Conservation (phyloP, 352 stramenopile species). For the Pythium diclinum region DNA sequence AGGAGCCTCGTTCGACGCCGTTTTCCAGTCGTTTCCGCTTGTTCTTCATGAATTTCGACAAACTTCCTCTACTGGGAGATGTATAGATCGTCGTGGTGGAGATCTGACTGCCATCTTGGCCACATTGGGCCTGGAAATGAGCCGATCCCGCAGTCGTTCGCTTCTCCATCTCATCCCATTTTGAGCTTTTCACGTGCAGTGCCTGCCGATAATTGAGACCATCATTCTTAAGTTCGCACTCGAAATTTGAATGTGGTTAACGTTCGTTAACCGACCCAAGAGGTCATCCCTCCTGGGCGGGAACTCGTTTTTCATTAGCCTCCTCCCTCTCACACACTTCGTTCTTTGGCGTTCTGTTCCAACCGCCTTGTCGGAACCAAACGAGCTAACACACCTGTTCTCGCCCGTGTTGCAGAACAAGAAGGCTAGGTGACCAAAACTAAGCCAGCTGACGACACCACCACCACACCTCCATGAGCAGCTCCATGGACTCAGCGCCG, state of each 20-base stretch:
- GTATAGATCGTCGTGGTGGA: not conserved
- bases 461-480: not conserved
- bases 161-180: not conserved
- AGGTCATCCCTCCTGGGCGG: not conserved
- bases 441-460: constrained; percentile 6
- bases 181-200: not conserved
- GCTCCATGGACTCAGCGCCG: not conserved
- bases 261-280: not conserved
- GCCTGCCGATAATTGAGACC: not conserved
- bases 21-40: not conserved
- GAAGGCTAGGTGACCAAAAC: not conserved
- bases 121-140: not conserved
- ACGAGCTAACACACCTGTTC: not conserved
- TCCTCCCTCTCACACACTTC: not conserved
- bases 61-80: not conserved
- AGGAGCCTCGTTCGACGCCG: not conserved
- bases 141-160: not conserved
- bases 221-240: not conserved
- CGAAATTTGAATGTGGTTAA: not conserved
- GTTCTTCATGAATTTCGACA: not conserved
- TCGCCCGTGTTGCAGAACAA: not conserved
- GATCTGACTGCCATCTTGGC: not conserved
- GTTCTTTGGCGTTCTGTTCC: not conserved
- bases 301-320: not conserved
- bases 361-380: not conserved